Evolutionary conservation across 345 rosid genomes (phyloP), one percentile per base, ranked within the genome.

Genomic region (Ailanthus altissimus): DNA sequence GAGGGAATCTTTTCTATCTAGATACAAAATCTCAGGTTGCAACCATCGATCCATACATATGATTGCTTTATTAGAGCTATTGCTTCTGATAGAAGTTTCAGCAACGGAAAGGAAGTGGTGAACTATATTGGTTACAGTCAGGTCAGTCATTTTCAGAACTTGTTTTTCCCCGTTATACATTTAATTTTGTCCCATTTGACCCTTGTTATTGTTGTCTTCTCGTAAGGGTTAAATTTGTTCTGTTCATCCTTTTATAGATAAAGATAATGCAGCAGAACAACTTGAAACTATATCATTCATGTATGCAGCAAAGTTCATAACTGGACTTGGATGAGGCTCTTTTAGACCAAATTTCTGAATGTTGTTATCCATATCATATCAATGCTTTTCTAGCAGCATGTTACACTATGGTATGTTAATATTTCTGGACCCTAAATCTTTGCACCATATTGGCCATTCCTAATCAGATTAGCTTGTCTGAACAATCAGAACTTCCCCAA

Each of bases 11-110:
- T 79, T 62, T 79, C 66, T 76, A 43, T 80, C 76, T 65, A 94
- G 99, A 92, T 92, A 96, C 86, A 88, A 84, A 83, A 83, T 73
- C 86, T 93, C 80, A 94, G 98, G 71, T 69, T 93, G 85, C 82
- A 47, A 74, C 97, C 92, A 74, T 85, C 98, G 68, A 80, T 84
- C 32, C 76, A 77, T 75, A 83, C 92, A 49, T 95, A 86, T 74
- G 87, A 90, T 89, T 88, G 90, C 63, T 90, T 86, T 79, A 36
- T 91, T 65, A 89, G 84, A 87, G 97, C 98, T 61, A 77, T 85
- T 87, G 85, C 87, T 50, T 75, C 72, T 72, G 73, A 72, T 49
- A 85, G 75, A 81, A 89, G 89, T 67, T 85, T 81, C 9, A 81
- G 71, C 53, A 81, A 81, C 70, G 92, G 94, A 82, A 78, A 92